Conservation (phyloP, 2,329 filamentous ascomycete genomes). For the Alternaria alternata region DNA sequence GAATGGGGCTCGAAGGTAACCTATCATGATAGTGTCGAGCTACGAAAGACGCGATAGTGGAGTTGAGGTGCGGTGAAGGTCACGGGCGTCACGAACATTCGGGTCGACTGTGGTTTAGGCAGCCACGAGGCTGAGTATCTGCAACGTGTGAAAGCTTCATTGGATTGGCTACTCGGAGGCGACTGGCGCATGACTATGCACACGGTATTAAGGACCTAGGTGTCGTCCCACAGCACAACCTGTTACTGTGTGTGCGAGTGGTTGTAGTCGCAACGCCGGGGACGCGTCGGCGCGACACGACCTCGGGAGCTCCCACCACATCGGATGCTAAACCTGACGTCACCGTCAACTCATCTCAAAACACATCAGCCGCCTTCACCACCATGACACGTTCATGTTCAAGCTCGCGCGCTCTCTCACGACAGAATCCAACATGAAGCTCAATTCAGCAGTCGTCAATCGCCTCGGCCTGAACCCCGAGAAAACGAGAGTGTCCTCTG, state of each 20-base stretch:
- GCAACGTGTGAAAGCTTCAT: not conserved
- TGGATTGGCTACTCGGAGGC: not conserved
- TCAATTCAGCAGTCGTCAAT: constrained; percentile 70
- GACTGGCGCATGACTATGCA: not conserved
- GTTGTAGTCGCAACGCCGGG: not conserved
- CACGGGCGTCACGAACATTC: not conserved
- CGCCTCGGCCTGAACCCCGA: constrained; percentile 67
- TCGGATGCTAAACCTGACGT: constrained; percentile 1
- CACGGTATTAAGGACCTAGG: rapidly evolving
- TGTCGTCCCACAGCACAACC: not conserved
- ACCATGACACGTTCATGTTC: not conserved
- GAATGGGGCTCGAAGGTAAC: rapidly evolving
- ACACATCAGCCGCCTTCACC: not conserved
- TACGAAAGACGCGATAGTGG: too few species aligned
- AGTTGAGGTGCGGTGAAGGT: not conserved
- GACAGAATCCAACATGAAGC: constrained; percentile 49
- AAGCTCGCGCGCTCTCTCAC: not conserved
- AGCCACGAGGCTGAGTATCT: not conserved
- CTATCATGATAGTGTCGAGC: rapidly evolving
- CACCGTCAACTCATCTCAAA: not conserved
- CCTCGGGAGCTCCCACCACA: not conserved
- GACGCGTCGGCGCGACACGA: not conserved
- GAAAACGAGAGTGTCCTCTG: constrained; percentile 63
- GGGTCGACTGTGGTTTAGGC: not conserved
- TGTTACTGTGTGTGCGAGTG: rapidly evolving